These are phyloP conservation scores for Umbelopsis ramanniana DNA, from an alignment of 192 early-diverging fungal species.

Conservation along the genomic window DNA sequence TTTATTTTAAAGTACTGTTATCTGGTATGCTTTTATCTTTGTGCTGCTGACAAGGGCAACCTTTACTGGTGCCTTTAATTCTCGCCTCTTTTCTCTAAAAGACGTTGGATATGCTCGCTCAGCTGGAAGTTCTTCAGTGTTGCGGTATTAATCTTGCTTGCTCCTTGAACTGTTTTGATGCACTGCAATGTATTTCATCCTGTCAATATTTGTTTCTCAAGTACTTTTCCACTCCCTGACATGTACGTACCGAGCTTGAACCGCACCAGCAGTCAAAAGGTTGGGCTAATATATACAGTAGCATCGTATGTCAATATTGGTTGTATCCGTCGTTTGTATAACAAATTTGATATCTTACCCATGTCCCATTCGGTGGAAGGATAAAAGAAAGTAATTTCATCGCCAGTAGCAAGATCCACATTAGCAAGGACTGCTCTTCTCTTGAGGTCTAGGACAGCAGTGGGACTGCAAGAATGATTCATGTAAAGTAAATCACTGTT, in stretches of 20 bases:
- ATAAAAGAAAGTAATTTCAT: conserved; percentile 63
- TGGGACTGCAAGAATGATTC: conserved; percentile 58
- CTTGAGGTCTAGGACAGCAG: conserved; percentile 48
- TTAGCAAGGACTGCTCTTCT: conserved; percentile 47
- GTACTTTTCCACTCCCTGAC: not conserved
- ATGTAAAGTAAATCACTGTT: conserved; percentile 59
- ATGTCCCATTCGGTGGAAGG: conserved; percentile 70
- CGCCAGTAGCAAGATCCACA: conserved; percentile 50
- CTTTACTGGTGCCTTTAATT: not conserved
- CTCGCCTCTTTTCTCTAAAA: conserved; percentile 33
- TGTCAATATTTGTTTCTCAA: not conserved
- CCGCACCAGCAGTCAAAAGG: conserved; percentile 66
- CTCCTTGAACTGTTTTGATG: conserved; percentile 55
- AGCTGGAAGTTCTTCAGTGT: conserved; percentile 47
- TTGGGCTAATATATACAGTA: conserved; percentile 38
- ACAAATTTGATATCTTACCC: conserved; percentile 31
- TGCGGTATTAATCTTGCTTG: conserved; percentile 47
- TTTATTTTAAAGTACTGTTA: not conserved
- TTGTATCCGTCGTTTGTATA: not conserved
- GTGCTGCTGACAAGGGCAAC: not conserved
- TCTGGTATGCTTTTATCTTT: not conserved
- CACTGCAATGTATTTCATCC: conserved; percentile 33
- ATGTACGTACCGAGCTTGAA: conserved; percentile 33
- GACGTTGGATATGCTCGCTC: conserved; percentile 52
- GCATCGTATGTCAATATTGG: not conserved